A percentile compares a stretch with the other conserved stretches of the same genome.
Conservation (phyloP, 1,284 basidiomycete species). For the Takashimella koratensis region DNA sequence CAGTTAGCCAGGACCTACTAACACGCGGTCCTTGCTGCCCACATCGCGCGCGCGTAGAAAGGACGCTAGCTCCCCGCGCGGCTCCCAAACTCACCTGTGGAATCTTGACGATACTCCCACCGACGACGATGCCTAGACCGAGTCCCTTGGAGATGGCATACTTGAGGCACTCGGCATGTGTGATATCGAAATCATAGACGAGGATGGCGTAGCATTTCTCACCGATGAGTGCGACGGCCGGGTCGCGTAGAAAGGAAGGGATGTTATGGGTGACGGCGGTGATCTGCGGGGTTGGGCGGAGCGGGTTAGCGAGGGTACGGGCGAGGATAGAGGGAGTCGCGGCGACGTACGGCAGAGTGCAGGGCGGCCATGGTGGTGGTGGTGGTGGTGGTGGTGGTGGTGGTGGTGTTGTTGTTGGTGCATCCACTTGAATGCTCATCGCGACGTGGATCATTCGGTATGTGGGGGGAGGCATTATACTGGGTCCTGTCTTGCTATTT, state of each 20-base stretch:
- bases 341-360: conserved; percentile 24
- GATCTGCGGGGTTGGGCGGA: conserved; percentile 19
- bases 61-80: too few relatives aligned
- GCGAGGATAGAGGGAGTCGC: background rate
- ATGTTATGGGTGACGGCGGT: conserved; percentile 55
- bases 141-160: conserved; percentile 88
- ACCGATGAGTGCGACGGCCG: conserved; percentile 77
- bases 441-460: too few relatives aligned
- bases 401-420: background rate
- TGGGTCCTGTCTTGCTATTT: too few relatives aligned
- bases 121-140: conserved; percentile 87
- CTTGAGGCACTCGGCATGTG: conserved; percentile 80
- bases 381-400: background rate
- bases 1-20: too few relatives aligned
- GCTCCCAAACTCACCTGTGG: conserved; percentile 68
- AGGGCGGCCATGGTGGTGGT: conserved; percentile 16
- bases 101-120: conserved; percentile 89
- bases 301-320: background rate
- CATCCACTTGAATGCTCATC: too few relatives aligned
- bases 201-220: conserved; percentile 88
- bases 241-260: conserved; percentile 74
- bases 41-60: too few relatives aligned
- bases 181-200: conserved; percentile 81
- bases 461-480: too few relatives aligned
- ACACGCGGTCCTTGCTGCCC: too few relatives aligned